Percentiles rank a stretch among this genome's conserved stretches.
Conservation (phyloP, 192 early-diverging fungal species). For the Backusella parvicylindrica region DNA sequence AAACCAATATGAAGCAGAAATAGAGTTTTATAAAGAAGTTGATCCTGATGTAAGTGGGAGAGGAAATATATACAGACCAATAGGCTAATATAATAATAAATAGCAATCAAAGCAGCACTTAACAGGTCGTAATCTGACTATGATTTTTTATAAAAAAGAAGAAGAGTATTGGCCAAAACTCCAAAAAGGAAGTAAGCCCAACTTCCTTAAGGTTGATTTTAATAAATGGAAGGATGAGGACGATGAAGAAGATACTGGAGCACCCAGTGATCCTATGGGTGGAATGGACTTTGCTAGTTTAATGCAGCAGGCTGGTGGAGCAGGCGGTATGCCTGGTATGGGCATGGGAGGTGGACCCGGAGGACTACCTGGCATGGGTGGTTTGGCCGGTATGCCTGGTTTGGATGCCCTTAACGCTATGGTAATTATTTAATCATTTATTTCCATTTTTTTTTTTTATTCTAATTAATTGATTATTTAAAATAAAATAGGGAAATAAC, state of each 20-base stretch:
- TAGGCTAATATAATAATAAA: conserved; percentile 1
- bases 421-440: background rate
- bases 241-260: conserved; percentile 79
- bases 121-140: conserved; percentile 60
- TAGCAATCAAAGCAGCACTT: conserved; percentile 56
- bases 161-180: conserved; percentile 82
- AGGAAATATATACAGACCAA: background rate
- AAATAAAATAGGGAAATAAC: background rate
- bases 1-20: conserved; percentile 66
- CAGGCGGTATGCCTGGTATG: conserved; percentile 56
- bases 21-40: conserved; percentile 73
- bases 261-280: conserved; percentile 33
- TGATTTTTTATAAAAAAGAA: conserved; percentile 76
- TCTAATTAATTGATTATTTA: background rate
- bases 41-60: conserved; percentile 59
- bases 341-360: conserved; percentile 13
- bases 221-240: conserved; percentile 89
- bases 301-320: conserved; percentile 44
- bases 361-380: conserved; percentile 10
- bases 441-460: background rate
- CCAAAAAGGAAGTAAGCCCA: conserved; percentile 62
- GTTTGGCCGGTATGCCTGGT: background rate
- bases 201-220: conserved; percentile 91
- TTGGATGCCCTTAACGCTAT: background rate
- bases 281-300: conserved; percentile 60